phyloP scores from a whole-genome alignment of 78 protist species.

The Thecamonas trahens region DNA sequence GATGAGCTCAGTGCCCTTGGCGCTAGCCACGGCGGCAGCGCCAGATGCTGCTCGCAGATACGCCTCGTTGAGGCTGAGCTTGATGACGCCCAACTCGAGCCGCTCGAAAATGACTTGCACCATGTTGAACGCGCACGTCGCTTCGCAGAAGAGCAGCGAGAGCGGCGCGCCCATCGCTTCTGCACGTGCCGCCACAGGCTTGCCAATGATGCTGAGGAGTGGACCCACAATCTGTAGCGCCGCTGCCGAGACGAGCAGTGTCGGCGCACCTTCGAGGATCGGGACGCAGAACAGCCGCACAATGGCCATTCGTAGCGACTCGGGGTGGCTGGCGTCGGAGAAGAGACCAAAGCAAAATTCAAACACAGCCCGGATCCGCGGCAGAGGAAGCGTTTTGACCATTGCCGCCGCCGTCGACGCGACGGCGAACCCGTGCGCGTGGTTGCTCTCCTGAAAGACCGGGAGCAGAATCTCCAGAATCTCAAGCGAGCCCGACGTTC shows the following conservation, averaged over 20 bases:
- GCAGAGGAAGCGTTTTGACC: neutral
- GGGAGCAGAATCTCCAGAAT: neutral
- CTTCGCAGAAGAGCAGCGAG: too few relatives aligned
- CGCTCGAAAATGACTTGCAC: too few relatives aligned
- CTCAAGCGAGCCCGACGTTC: neutral
- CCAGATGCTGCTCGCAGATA: neutral
- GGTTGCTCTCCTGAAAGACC: neutral
- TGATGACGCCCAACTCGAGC: too few relatives aligned
- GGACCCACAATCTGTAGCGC: too few relatives aligned
- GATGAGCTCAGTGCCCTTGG: conserved; percentile 56
- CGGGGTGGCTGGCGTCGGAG: neutral
- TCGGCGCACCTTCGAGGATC: too few relatives aligned
- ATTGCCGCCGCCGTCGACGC: too few relatives aligned
- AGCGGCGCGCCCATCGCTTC: too few relatives aligned
- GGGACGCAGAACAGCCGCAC: neutral
- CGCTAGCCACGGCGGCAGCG: conserved; percentile 5
- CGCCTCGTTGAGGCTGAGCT: too few relatives aligned
- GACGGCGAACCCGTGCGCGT: neutral
- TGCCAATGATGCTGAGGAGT: too few relatives aligned
- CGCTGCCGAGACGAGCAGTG: too few relatives aligned
- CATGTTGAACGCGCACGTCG: too few relatives aligned
- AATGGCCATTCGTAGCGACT: neutral
- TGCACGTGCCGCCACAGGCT: too few relatives aligned
- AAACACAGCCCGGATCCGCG: neutral
- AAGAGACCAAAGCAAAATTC: neutral